phyloP scores from a whole-genome alignment of 2,329 filamentous ascomycete species.

The Ophiostoma novo-ulmi region DNA sequence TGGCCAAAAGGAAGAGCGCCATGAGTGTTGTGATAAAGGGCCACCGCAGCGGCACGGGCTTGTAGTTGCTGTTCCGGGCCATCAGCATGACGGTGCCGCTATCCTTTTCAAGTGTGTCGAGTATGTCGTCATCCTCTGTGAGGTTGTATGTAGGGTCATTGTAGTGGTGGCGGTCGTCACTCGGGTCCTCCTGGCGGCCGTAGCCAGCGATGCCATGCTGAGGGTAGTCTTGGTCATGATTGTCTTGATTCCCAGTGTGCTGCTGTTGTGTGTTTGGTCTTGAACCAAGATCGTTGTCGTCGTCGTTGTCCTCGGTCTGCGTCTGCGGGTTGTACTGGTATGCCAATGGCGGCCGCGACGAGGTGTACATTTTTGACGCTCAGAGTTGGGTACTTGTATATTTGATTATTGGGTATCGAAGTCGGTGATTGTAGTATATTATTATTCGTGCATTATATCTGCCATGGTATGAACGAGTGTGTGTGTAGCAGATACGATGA shows the following conservation, averaged over 20 bases:
- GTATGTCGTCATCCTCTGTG: neutral
- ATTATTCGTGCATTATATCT: neutral
- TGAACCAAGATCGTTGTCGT: constrained; percentile 24
- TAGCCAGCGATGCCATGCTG: neutral
- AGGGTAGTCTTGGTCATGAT: neutral
- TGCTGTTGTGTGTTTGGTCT: neutral
- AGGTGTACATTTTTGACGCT: neutral
- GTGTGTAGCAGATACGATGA: neutral
- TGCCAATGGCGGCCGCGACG: constrained; percentile 20
- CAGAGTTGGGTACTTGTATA: no score
- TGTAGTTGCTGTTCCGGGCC: constrained; percentile 31
- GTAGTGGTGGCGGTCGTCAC: neutral
- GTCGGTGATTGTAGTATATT: neutral
- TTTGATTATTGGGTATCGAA: no score
- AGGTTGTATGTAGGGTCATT: neutral
- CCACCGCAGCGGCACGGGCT: constrained; percentile 35
- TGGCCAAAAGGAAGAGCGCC: constrained; percentile 29
- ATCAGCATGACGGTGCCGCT: constrained; percentile 18
- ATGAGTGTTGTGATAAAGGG: constrained; percentile 33
- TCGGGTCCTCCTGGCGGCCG: neutral
- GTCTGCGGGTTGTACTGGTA: constrained; percentile 34
- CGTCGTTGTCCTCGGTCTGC: constrained; percentile 31
- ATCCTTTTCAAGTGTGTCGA: constrained; percentile 30
- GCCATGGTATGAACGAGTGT: neutral
- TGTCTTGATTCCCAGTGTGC: neutral